Evolutionary conservation across 1,284 basidiomycete species (phyloP).

Genomic region (Malassezia furfur): DNA sequence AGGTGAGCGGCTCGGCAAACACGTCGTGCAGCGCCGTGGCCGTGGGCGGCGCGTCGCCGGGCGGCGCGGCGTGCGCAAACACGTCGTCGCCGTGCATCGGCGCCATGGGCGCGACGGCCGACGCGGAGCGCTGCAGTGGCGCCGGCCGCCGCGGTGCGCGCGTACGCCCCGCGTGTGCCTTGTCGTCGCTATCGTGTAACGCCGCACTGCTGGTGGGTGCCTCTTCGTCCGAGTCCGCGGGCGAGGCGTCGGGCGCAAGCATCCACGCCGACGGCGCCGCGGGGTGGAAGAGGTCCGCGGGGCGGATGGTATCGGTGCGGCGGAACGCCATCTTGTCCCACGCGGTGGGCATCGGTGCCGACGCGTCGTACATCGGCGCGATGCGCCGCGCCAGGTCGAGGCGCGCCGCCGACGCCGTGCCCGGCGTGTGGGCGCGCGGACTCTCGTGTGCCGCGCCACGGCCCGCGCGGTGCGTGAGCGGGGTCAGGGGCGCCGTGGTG

Average conservation of each 20-base stretch:
- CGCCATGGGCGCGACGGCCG: not conserved
- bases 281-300: constrained; percentile 34
- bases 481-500: constrained; percentile 1
- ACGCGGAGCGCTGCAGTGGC: not conserved
- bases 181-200: not conserved
- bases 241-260: no score
- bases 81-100: constrained; percentile 17
- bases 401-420: not conserved
- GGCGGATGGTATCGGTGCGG: constrained; percentile 38
- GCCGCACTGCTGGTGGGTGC: no score
- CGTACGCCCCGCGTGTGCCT: not conserved
- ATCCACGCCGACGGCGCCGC: not conserved
- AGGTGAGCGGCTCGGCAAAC: constrained; percentile 4
- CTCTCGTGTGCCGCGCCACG: not conserved
- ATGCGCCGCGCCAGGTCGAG: not conserved
- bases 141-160: constrained; percentile 5
- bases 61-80: constrained; percentile 3
- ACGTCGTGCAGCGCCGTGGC: constrained; percentile 12
- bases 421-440: not conserved
- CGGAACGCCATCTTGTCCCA: constrained; percentile 2
- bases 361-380: not conserved
- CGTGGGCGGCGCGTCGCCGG: not conserved
- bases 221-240: no score
- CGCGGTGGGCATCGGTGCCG: not conserved
- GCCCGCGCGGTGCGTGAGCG: not conserved